Base-by-base conservation (phyloP, 305 asterid genomes). In the Fraxinus platypoda region DNA sequence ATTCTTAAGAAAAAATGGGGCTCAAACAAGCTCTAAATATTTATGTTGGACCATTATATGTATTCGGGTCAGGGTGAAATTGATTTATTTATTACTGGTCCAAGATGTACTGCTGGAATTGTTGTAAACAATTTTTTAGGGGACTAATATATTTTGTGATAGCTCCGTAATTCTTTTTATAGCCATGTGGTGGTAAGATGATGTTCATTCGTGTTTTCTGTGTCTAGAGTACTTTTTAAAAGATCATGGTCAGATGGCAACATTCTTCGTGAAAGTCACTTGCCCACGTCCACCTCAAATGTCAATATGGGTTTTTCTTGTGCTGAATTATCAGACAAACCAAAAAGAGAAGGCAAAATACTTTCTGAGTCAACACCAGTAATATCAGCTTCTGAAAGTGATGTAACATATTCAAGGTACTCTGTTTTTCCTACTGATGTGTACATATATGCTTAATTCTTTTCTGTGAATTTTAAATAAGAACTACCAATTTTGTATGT, bases 201-300 rank as follows among this genome's bases (percentile, higher is more conserved):
- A 70, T 81, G 82, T 83, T 28, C n/a, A 46, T 37, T 81, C 79
- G 28, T 79, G 78, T 75, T 85, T 77, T 89, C 33, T 83, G 62
- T 85, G 71, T 85, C 85, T 84, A 95, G 98, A 89, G 86, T 90
- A 35, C 82, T 85, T 82, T 87, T 92, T 87, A 90, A 89, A 85
- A 89, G 97, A 90, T 95, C 97, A 79, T 90, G 93, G 89, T 95
- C 99, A 5, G 99, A 94, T 90, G 98, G 99, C 74, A 91, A 90
- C 85, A 90, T 95, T 85, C 94, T 94, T 81, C 94, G 86, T 78
- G 93, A 86, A 86, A 88, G 89, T 81, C 86, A 11, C 81, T 89
- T 89, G 8, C 88, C 93, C 81, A 54, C 86, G 59, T 81, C 96
- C 62, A 76, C 89, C 57, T 81, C 87, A 37, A 86, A 84, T 49